Evolutionary conservation across 108 stramenopile genomes (phyloP).

Genomic region (Cyclotella choctawhatcheeana): DNA sequence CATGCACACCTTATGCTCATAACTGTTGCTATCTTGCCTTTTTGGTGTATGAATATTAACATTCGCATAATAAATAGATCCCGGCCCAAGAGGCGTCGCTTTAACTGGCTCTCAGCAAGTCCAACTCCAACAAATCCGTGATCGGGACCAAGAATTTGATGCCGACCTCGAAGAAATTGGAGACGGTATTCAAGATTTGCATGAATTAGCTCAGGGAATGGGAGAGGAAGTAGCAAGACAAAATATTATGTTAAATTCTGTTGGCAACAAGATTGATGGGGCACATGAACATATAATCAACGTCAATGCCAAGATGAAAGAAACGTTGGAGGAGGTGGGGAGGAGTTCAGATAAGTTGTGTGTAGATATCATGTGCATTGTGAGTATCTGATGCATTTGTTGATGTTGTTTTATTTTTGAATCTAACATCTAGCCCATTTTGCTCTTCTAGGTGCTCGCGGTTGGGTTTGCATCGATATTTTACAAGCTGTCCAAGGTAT

Average conservation of each 20-base stretch:
- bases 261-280: constrained; percentile 71
- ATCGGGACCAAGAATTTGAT: constrained; percentile 90
- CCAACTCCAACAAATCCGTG: constrained; percentile 75
- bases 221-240: constrained; percentile 86
- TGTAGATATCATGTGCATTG: constrained; percentile 97
- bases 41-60: too few species aligned
- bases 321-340: constrained; percentile 85
- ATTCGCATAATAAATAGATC: constrained; percentile 14
- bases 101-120: constrained; percentile 76
- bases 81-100: constrained; percentile 45
- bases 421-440: too few species aligned
- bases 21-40: neutral
- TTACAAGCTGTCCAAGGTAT: constrained; percentile 20
- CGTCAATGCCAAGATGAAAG: constrained; percentile 91
- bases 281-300: constrained; percentile 78
- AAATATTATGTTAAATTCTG: constrained; percentile 80
- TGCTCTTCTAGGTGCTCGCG: constrained; percentile 16
- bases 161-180: constrained; percentile 88
- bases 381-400: constrained; percentile 36
- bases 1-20: neutral
- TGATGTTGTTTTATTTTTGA: neutral
- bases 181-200: constrained; percentile 85
- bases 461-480: constrained; percentile 36
- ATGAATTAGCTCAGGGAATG: constrained; percentile 79
- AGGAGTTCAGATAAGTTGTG: constrained; percentile 89